A percentile compares a stretch with the other conserved stretches of the same genome.
Conservation (phyloP, 2,329 filamentous ascomycete genomes). For the Hortaea werneckii region DNA sequence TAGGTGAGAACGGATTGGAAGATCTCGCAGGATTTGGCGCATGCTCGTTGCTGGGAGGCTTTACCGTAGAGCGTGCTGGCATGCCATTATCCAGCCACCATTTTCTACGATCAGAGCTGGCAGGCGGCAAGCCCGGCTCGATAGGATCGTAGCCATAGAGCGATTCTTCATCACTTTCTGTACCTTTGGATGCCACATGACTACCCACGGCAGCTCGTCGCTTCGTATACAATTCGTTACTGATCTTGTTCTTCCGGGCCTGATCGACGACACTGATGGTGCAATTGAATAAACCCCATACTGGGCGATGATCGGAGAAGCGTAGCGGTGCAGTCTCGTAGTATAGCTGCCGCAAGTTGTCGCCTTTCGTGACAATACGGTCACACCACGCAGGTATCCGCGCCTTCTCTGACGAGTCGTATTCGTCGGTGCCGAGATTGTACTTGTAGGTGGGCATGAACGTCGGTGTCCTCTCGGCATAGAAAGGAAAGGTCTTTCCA, state of each 20-base stretch:
- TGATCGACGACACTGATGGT: slow-evolving; percentile 74
- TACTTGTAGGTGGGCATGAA: slow-evolving; percentile 96
- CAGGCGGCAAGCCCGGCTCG: slow-evolving; percentile 60
- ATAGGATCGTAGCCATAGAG: slow-evolving; percentile 72
- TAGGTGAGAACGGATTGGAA: slow-evolving; percentile 70
- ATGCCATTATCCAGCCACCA: slow-evolving; percentile 59
- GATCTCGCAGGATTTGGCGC: slow-evolving; percentile 63
- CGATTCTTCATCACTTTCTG: slow-evolving; percentile 67
- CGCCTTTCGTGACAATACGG: slow-evolving; percentile 77
- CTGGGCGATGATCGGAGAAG: slow-evolving; percentile 94
- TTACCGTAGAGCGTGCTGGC: slow-evolving; percentile 62
- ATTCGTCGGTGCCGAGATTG: slow-evolving; percentile 75
- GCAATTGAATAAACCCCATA: slow-evolving; percentile 83
- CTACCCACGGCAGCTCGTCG: slow-evolving; percentile 58
- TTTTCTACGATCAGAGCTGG: slow-evolving; percentile 51
- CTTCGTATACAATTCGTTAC: slow-evolving; percentile 60
- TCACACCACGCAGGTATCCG: slow-evolving; percentile 97
- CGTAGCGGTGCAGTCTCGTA: slow-evolving; percentile 74
- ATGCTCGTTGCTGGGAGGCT: slow-evolving; percentile 52
- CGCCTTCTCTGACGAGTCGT: slow-evolving; percentile 90
- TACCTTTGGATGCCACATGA: slow-evolving; percentile 46
- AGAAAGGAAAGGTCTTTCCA: slow-evolving; percentile 79
- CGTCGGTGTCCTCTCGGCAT: slow-evolving; percentile 77
- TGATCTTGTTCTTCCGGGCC: slow-evolving; percentile 58
- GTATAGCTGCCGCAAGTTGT: slow-evolving; percentile 68